Evolutionary conservation across 2,329 filamentous ascomycete genomes (phyloP), one percentile per base, ranked within the genome.

Genomic region (Tolypocladium inflatum): DNA sequence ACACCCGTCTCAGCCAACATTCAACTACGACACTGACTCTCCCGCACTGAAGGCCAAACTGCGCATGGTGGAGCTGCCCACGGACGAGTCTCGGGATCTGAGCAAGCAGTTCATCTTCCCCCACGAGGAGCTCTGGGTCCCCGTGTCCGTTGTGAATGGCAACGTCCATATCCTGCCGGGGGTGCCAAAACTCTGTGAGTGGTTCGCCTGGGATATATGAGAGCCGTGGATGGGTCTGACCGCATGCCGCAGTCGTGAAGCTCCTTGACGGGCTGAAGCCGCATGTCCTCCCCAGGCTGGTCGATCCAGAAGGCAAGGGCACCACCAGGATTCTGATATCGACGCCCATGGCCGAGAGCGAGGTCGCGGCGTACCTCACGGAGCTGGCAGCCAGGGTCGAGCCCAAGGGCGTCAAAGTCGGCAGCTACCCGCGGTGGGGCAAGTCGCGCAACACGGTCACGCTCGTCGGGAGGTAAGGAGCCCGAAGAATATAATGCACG

Each of bases 161-260:
- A 99, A 99, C 68, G 77, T 97, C 5, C 90, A 97, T 72, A 94
- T 97, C 60, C 78, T 97, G 2, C 94, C 94, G 0, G 94, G 94
- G 1, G 88, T 97, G 19, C 94, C 94, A 1, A 80, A 85, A 56
- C 77, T 97, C 2, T 99, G 84, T 81, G 69, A 69, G 80, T 70
- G 4, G 19, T 13, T 21, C 11, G 13, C n/a, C 38, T 9, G 19
- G 33, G 4, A 37, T n/a, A 15, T 19, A 19, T 2, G 6, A 6
- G 3, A 19, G 19, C 23, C n/a, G 5, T n/a, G 38, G 11, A 37
- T 10, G 26, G 17, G 30, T n/a, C 37, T 42, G 43, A 33, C 38
- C 23, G 37, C 26, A 38, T 23, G 11, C 30, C 10, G 41, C 50
- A 84, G 81, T 96, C 68, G 86, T 93, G 73, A 79, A 79, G 55